These are phyloP conservation scores for Leptographium flavum DNA, from an alignment of 2,329 filamentous ascomycete genomes.

Conservation along the genomic window DNA sequence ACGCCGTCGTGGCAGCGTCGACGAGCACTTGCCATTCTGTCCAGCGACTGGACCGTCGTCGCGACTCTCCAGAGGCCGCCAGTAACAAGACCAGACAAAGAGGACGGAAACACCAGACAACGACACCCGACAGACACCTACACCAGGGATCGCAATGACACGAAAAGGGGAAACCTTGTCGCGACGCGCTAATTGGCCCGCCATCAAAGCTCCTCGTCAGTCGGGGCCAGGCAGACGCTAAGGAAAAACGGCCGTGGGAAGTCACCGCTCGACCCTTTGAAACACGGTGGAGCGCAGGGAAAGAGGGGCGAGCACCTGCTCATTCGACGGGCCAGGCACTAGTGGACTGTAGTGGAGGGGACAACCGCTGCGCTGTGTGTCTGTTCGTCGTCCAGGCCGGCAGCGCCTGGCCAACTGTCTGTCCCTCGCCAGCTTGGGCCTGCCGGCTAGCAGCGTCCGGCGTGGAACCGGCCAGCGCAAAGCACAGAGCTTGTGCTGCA, in stretches of 20 bases:
- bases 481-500: not conserved
- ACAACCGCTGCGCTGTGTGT: not conserved
- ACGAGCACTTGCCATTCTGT: no score
- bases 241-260: constrained; percentile 1
- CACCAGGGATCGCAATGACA: not conserved
- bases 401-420: no score
- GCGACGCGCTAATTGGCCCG: not conserved
- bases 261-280: not conserved
- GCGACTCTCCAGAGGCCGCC: no score
- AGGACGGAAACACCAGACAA: no score
- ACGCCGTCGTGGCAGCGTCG: no score
- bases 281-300: constrained; percentile 1
- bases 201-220: no score
- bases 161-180: not conserved
- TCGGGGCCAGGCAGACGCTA: not conserved
- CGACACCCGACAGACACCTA: no score
- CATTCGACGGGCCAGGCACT: not conserved
- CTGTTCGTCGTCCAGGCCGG: no score
- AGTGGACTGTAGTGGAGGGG: not conserved
- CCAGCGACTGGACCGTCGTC: no score
- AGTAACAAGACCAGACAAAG: no score
- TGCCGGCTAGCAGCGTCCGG: not conserved
- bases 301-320: not conserved
- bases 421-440: no score
- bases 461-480: not conserved